Evolutionary conservation across 2,329 filamentous ascomycete species (phyloP), one percentile per base, ranked within the genome.

Genomic region (Cercospora brassicicola): DNA sequence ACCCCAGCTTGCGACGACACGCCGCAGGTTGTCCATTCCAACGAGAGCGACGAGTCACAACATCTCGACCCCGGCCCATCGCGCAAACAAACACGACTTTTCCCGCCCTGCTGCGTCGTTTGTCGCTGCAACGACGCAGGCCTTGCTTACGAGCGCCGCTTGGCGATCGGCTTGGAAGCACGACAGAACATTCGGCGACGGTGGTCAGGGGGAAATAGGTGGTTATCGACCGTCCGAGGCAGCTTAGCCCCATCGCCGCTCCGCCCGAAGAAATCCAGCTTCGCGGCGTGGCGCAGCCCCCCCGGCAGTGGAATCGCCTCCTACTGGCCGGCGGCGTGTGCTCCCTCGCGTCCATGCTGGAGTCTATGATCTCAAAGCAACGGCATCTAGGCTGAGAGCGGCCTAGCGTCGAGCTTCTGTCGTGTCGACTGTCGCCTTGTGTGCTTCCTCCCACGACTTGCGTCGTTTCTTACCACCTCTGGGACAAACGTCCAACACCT

Each of bases 401-500:
- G 45, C 0, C 45, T 51, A 51, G 45, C 45, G 18, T 4, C 18
- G 45, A 20, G 18, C 18, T 20, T 20, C 45, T 59, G 62, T 65
- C 66, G 66, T 65, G 63, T 68, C 65, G 51, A 60, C 67, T 39
- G 45, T 51, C 45, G 45, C 45, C 45, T 51, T n/a, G 18, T 63
- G 36, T 66, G 67, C 53, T 66, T 64, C 55, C 67, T 69, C 59
- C 67, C 67, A 53, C 45, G 45, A 51, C 63, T 59, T 56, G 23
- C 64, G 26, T 63, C 67, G 45, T 66, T 60, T 61, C 62, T 64
- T 18, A 20, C 55, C 66, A 65, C 64, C 62, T 65, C 59, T 59
- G 48, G 48, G 57, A 65, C 59, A 45, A 67, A 64, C 67, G 56
- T 66, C 66, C 68, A 70, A 57, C 68, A 56, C 53, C 53, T 59